Evolutionary conservation across 345 rosid species (phyloP).

Genomic region (Iberis pinnata): DNA sequence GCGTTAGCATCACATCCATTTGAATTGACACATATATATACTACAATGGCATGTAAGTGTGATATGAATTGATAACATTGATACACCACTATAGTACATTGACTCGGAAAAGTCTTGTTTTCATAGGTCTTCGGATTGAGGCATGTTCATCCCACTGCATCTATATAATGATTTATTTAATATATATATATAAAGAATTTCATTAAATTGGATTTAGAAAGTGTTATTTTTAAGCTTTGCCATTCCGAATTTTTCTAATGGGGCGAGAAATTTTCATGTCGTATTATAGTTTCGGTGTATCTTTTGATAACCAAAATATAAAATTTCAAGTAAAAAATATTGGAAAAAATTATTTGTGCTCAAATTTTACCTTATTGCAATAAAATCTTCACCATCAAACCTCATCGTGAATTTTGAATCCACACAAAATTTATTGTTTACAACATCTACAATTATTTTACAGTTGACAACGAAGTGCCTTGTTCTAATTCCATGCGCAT

Average conservation of each 20-base stretch:
- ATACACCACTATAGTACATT: too few relatives aligned
- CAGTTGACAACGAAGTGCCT: conserved; percentile 37
- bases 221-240: not conserved
- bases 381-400: conserved; percentile 52
- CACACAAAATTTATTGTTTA: conserved; percentile 38
- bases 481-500: not conserved
- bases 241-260: not conserved
- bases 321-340: not conserved
- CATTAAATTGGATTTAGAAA: too few relatives aligned
- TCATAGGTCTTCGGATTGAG: conserved; percentile 23
- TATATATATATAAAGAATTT: too few relatives aligned
- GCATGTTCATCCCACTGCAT: conserved; percentile 60
- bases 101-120: too few relatives aligned
- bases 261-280: not conserved
- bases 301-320: too few relatives aligned
- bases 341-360: not conserved
- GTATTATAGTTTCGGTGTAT: not conserved
- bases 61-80: too few relatives aligned
- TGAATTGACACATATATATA: too few relatives aligned
- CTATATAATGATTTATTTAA: conserved; percentile 22
- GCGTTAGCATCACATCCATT: too few relatives aligned
- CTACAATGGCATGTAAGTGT: too few relatives aligned
- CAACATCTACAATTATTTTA: too few relatives aligned
- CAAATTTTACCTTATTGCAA: not conserved
- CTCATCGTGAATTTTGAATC: conserved; percentile 58